These are phyloP conservation scores for Theileria orientalis DNA, from an alignment of 169 alveolate species.

Conservation along the genomic window DNA sequence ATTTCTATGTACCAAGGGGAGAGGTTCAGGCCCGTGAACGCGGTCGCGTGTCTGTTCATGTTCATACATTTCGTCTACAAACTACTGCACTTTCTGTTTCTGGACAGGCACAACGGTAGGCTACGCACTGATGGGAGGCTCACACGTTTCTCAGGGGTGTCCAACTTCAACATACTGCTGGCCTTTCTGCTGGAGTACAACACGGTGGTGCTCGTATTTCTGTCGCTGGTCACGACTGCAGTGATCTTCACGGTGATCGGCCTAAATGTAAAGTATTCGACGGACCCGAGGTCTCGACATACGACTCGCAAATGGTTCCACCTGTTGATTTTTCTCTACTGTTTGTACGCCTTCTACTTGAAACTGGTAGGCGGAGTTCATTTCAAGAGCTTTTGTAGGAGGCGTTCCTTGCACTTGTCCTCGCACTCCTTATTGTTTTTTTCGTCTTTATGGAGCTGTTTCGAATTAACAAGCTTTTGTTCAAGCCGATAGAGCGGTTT, in stretches of 20 bases:
- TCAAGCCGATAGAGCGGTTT: not conserved
- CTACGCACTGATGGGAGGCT: not conserved
- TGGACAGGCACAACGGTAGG: not conserved
- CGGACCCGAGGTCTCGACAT: not conserved
- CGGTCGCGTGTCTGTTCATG: not conserved
- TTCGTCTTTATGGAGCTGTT: constrained; percentile 17
- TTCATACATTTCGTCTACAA: not conserved
- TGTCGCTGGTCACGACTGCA: not conserved
- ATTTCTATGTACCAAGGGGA: constrained; percentile 1
- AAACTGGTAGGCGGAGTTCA: constrained; percentile 19
- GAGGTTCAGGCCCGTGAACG: not conserved
- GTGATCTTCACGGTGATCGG: constrained; percentile 1
- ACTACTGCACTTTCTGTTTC: not conserved
- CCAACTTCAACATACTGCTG: not conserved
- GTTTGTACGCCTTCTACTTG: constrained; percentile 16
- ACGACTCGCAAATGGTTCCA: constrained; percentile 34
- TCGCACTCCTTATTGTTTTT: constrained; percentile 12
- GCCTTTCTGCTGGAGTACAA: not conserved
- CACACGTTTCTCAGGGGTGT: not conserved
- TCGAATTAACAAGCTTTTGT: constrained; percentile 28
- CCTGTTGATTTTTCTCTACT: constrained; percentile 15
- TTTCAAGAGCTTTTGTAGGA: constrained; percentile 17
- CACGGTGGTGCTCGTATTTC: not conserved
- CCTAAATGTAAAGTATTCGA: not conserved
- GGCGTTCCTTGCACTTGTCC: constrained; percentile 11